Conservation (phyloP, 306 rosid genomes). For the Styphnolobium japonicum region DNA sequence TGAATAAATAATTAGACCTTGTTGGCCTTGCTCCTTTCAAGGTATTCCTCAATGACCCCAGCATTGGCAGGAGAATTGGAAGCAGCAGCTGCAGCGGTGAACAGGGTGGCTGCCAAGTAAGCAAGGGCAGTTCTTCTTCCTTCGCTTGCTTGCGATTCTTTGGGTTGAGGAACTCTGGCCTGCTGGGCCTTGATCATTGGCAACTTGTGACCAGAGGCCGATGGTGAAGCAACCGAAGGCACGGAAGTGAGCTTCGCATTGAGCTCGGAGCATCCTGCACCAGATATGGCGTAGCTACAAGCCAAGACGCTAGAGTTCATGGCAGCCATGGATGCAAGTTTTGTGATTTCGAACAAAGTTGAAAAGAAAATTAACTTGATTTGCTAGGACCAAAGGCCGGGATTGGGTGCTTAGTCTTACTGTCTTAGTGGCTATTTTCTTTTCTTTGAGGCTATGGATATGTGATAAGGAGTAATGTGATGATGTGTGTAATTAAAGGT, state of each 20-base stretch:
- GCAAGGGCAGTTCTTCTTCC: slow-evolving; percentile 75
- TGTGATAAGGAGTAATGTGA: slow-evolving; percentile 31
- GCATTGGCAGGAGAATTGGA: slow-evolving; percentile 45
- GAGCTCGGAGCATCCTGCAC: slow-evolving; percentile 48
- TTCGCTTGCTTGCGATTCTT: slow-evolving; percentile 34
- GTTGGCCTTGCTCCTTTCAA: slow-evolving; percentile 73
- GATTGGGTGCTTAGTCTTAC: not conserved
- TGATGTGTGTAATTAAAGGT: slow-evolving; percentile 32
- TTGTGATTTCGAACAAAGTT: not conserved
- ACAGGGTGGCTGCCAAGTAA: slow-evolving; percentile 58
- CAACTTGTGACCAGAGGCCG: slow-evolving; percentile 32
- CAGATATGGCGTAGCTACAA: slow-evolving; percentile 65
- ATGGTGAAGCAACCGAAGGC: slow-evolving; percentile 37
- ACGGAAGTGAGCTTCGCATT: slow-evolving; percentile 44
- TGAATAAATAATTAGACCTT: no score
- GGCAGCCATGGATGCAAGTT: slow-evolving; percentile 56
- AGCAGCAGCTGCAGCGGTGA: slow-evolving; percentile 37
- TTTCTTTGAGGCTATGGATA: slow-evolving; percentile 27
- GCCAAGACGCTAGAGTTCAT: slow-evolving; percentile 82
- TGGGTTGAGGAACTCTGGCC: slow-evolving; percentile 9
- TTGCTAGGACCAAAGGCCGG: not conserved
- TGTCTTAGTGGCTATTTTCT: not conserved
- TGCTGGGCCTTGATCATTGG: slow-evolving; percentile 68
- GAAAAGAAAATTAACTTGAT: not conserved
- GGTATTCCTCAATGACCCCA: slow-evolving; percentile 70